Evolutionary conservation across 2,329 filamentous ascomycete species (phyloP), one percentile per base, ranked within the genome.

Genomic region (Drechslerella stenobrocha): DNA sequence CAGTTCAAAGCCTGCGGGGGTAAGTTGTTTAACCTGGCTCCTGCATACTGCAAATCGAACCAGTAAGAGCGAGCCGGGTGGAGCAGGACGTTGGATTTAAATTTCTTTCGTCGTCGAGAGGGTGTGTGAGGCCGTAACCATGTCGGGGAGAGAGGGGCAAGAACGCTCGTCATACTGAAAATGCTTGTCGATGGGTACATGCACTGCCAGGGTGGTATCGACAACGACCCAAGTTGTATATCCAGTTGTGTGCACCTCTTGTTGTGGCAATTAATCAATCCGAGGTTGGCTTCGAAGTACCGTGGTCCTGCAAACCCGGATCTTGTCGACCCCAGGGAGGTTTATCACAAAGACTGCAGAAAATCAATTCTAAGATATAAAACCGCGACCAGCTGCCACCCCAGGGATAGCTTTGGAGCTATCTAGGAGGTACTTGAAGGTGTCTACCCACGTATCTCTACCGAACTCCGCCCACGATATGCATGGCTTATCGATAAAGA

Each of bases 401-500:
- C n/a, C n/a, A n/a, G n/a, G n/a, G n/a, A n/a, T n/a, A n/a, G n/a
- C n/a, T n/a, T 15, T 20, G 15, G 34, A 26, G 13, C 23, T 18
- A 45, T n/a, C 8, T 34, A 42, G 55, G 18, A 37, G 55, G 23
- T 44, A 37, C 26, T 6, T 59, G 46, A 22, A 23, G 7, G 47
- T 47, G 34, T 6, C 11, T n/a, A 18, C 34, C 22, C 13, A 15
- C 32, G 52, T 23, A 46, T 22, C 23, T 53, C 20, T 22, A 28
- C 22, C 30, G 30, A 44, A 18, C 35, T 45, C 24, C 28, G 35
- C 18, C 34, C 26, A 51, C 18, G 34, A 24, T 9, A 67, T 67
- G 61, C 55, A 59, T 56, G 48, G 57, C 63, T 67, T 67, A 67
- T 67, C 63, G 63, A 67, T 67, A 67, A 67, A 67, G 50, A 42